A percentile compares a stretch with the other conserved stretches of the same genome.
Evolutionary conservation across 805 yeast genomes (phyloP).

Genomic region (Suhomyces faveliae): DNA sequence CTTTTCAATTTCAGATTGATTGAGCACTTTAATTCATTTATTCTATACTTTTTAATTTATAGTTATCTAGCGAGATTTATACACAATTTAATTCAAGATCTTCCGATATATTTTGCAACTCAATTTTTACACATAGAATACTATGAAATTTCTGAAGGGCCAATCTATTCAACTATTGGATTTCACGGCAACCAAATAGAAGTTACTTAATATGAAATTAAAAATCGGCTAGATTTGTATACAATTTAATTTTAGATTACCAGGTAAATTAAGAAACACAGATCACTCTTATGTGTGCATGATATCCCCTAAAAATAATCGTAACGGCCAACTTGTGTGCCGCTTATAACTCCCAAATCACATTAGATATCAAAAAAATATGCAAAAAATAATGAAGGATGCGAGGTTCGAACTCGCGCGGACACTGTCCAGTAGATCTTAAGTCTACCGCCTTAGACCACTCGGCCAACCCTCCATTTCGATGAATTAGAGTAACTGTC

Average conservation of each 20-base stretch:
- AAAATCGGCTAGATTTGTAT: too few species aligned
- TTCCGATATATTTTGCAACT: neutral
- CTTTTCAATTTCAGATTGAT: neutral
- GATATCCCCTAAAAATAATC: too few species aligned
- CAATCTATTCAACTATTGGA: too few species aligned
- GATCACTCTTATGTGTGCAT: too few species aligned
- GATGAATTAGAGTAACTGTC: neutral
- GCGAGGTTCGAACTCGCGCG: conserved; percentile 51
- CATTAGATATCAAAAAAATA: neutral
- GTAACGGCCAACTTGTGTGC: too few species aligned
- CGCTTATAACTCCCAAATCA: too few species aligned
- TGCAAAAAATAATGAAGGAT: conserved; percentile 35
- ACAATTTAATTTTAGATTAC: too few species aligned
- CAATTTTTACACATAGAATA: neutral
- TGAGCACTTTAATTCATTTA: neutral
- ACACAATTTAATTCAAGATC: neutral
- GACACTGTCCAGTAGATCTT: conserved; percentile 46
- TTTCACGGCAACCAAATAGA: too few species aligned
- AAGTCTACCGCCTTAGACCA: conserved; percentile 50
- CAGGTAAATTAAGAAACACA: too few species aligned
- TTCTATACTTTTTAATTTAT: neutral
- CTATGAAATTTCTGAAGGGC: too few species aligned
- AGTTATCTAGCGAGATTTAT: neutral
- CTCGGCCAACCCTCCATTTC: conserved; percentile 46
- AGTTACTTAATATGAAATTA: too few species aligned